phyloP scores from a whole-genome alignment of 768 basidiomycete species.

The Lactifluus rugatus region DNA sequence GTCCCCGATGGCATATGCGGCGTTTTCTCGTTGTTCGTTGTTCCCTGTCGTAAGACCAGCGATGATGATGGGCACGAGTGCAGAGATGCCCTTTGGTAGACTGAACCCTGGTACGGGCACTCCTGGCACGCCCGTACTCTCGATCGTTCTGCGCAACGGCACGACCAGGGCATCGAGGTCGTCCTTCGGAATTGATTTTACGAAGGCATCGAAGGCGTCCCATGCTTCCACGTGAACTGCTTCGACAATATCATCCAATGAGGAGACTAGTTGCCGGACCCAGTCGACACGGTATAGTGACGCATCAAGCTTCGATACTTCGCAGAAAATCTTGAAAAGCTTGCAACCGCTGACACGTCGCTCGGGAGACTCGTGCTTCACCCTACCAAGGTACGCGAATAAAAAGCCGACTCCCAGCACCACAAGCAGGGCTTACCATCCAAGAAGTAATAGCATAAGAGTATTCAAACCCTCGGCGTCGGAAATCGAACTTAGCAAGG shows the following conservation, averaged over 20 bases:
- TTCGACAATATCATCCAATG: constrained; percentile 70
- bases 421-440: constrained; percentile 49
- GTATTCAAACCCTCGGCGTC: constrained; percentile 87
- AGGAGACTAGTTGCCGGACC: constrained; percentile 79
- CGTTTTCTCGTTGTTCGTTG: constrained; percentile 91
- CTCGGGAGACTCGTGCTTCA: constrained; percentile 58
- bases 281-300: constrained; percentile 88
- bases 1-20: constrained; percentile 94
- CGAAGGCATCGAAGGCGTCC: constrained; percentile 73
- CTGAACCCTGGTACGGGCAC: constrained; percentile 77
- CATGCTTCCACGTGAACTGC: constrained; percentile 75
- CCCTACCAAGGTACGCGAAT: constrained; percentile 37
- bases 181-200: constrained; percentile 87
- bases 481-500: constrained; percentile 66
- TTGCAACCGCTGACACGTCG: constrained; percentile 73
- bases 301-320: constrained; percentile 70
- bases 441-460: constrained; percentile 79
- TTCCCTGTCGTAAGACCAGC: constrained; percentile 90
- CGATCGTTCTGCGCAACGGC: constrained; percentile 80
- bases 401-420: background rate
- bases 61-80: constrained; percentile 79
- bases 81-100: constrained; percentile 71
- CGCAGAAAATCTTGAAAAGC: constrained; percentile 75
- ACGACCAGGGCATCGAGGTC: constrained; percentile 88
- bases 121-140: constrained; percentile 72